These are phyloP conservation scores for Ilex asprella DNA, from an alignment of 257 asterid genomes.

Conservation along the genomic window DNA sequence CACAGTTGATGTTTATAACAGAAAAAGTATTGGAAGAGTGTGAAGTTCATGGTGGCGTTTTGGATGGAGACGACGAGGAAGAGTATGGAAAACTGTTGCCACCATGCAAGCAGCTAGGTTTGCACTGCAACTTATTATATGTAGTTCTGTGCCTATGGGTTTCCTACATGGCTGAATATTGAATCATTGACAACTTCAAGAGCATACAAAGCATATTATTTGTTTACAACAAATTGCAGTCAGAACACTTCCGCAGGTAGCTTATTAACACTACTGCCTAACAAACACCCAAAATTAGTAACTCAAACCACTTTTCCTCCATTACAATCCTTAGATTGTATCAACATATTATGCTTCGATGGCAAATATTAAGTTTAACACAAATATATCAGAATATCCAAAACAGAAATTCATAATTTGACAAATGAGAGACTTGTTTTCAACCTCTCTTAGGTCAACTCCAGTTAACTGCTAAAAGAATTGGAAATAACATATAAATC, in stretches of 20 bases:
- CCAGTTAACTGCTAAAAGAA: too few relatives aligned
- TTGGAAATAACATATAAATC: background rate
- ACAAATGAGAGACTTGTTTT: too few relatives aligned
- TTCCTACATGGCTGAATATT: background rate
- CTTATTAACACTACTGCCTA: too few relatives aligned
- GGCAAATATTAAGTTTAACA: too few relatives aligned
- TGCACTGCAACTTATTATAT: background rate
- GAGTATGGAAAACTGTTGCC: background rate
- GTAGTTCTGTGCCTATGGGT: background rate
- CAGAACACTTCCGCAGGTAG: background rate
- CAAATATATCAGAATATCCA: too few relatives aligned
- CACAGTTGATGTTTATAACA: background rate
- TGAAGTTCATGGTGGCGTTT: conserved; percentile 1
- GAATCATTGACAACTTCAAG: background rate
- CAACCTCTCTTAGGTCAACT: too few relatives aligned
- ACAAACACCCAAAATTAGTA: too few relatives aligned
- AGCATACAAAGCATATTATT: background rate
- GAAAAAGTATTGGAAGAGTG: background rate
- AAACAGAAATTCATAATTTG: too few relatives aligned
- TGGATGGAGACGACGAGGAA: background rate
- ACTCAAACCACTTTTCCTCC: too few relatives aligned
- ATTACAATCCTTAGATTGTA: too few relatives aligned
- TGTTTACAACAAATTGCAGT: background rate
- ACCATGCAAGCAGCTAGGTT: background rate
- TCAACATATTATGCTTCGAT: too few relatives aligned